Base-by-base conservation (phyloP, 2,329 filamentous ascomycete genomes). In the Raffaelea albimanens region DNA sequence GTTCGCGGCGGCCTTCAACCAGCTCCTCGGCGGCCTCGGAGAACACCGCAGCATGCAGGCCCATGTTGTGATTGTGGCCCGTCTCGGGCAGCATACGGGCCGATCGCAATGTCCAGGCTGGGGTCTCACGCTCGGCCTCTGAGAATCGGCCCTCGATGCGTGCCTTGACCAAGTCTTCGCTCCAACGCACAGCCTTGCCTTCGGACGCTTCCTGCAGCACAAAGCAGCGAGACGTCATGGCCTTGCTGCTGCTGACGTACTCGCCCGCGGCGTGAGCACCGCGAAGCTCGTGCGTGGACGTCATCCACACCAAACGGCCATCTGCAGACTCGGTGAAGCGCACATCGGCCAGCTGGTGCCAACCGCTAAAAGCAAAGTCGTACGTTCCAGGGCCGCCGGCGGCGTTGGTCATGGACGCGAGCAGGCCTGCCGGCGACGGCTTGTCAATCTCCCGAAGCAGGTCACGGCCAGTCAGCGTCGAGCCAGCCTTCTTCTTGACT, bases 141-240 rank as follows among this genome's bases (percentile, higher is more conserved):
- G 85, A 70, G 58, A 94, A 95, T 11, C 90, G 79, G 5, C 82
- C 85, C 64, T 96, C 91, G 14, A 96, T 80, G 53, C 83, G 81
- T 9, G 90, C 89, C 66, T 91, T 94, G 43, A 82, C 80, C 13
- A 96, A 73, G 54, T 97, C 93, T 64, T 97, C 91, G 23, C 81
- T 80, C 65, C 87, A 82, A 51, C 83, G 86, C 18, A 73, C 69
- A 1, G 85, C 87, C 61, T 83, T 90, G 22, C 82, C 82, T 59
- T 95, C 86, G 57, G 91, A 91, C 8, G 76, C 67, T 45, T 87
- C 86, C 44, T 83, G 78, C 1, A 95, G 73, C 38, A 84, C 65
- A 58, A 95, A 85, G 51, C 80, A 84, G 25, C 83, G 74, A 11
- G 82, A 72, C 2, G 82, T 81, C 20, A 75, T 67, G 14, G 69